Conservation (phyloP, 306 rosid genomes). For the Trifolium fragiferum region DNA sequence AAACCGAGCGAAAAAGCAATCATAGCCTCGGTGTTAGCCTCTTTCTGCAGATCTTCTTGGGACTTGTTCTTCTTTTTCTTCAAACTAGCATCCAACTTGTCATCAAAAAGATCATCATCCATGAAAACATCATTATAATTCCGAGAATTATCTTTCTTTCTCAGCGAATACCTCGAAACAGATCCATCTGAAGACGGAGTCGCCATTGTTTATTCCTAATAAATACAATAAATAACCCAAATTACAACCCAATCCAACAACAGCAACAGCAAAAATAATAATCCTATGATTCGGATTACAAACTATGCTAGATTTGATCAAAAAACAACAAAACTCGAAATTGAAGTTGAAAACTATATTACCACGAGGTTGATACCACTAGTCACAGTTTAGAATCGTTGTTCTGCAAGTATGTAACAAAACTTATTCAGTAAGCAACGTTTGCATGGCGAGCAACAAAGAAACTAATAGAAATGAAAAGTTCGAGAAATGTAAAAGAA, state of each 20-base stretch:
- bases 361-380: too few relatives aligned
- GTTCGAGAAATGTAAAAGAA: not conserved
- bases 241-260: not conserved
- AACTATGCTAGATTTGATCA: not conserved
- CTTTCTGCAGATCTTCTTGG: constrained; percentile 76
- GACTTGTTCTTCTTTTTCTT: constrained; percentile 67
- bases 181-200: constrained; percentile 57
- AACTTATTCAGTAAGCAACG: not conserved
- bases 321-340: constrained; percentile 11
- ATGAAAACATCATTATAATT: constrained; percentile 78
- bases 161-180: constrained; percentile 58
- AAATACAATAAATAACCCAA: not conserved
- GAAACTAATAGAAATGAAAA: constrained; percentile 8
- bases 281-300: constrained; percentile 3
- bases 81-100: constrained; percentile 64
- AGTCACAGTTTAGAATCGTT: constrained; percentile 8
- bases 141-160: constrained; percentile 65
- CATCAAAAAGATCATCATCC: constrained; percentile 75
- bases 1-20: constrained; percentile 86
- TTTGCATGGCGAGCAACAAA: not conserved
- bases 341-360: constrained; percentile 1
- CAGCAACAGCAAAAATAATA: not conserved
- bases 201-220: constrained; percentile 51
- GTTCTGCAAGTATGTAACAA: constrained; percentile 25
- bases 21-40: constrained; percentile 93